These are phyloP conservation scores for Pleurotus pulmonarius DNA, from an alignment of 768 basidiomycete genomes.

Conservation along the genomic window DNA sequence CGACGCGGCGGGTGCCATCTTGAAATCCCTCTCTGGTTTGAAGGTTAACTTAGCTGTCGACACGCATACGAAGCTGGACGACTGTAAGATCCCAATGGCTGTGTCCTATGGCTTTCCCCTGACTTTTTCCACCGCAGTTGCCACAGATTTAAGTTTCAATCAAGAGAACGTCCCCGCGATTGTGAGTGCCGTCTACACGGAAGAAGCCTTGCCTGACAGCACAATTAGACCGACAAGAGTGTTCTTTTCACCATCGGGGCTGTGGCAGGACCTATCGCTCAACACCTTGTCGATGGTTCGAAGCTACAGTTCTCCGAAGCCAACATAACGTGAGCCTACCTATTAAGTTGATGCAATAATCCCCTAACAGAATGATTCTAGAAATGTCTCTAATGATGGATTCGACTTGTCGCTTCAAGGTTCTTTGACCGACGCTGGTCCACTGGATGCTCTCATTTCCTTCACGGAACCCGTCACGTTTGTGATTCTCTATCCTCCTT, in stretches of 20 bases:
- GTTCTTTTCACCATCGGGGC: conserved; percentile 68
- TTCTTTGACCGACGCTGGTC: conserved; percentile 59
- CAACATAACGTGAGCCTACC: conserved; percentile 47
- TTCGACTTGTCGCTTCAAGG: conserved; percentile 61
- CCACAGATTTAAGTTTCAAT: conserved; percentile 52
- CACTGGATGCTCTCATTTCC: conserved; percentile 65
- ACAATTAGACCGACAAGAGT: conserved; percentile 52
- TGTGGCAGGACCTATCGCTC: conserved; percentile 63
- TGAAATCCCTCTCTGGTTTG: conserved; percentile 57
- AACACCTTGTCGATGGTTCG: conserved; percentile 58
- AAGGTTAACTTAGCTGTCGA: conserved; percentile 54
- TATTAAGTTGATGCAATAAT: not conserved
- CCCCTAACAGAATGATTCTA: conserved; percentile 14
- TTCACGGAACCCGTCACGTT: conserved; percentile 63
- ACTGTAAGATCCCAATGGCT: conserved; percentile 40
- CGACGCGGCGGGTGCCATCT: conserved; percentile 54
- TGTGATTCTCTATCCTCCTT: conserved; percentile 14
- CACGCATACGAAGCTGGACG: conserved; percentile 57
- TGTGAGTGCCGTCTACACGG: conserved; percentile 26
- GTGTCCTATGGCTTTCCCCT: not conserved
- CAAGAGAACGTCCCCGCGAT: conserved; percentile 54
- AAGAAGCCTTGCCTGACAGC: not conserved
- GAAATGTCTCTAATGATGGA: conserved; percentile 54
- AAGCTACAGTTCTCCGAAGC: conserved; percentile 51
- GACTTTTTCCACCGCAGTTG: conserved; percentile 27